Evolutionary conservation across 768 basidiomycete species (phyloP).

Genomic region (Macrocybe gigantea): DNA sequence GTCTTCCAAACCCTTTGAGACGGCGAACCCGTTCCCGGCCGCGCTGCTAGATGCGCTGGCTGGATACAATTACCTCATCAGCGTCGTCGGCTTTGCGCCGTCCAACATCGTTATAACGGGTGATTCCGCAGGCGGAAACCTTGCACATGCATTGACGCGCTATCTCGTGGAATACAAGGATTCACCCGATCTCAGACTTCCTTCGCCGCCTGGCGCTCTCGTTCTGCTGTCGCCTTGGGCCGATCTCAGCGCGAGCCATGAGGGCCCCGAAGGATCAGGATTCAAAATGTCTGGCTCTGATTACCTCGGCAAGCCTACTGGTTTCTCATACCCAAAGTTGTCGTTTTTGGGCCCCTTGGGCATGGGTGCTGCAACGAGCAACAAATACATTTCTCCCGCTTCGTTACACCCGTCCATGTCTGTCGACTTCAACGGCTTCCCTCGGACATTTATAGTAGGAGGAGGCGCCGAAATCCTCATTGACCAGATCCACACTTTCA

Average conservation of each 20-base stretch:
- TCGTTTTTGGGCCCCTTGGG: constrained; percentile 47
- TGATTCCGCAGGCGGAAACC: constrained; percentile 73
- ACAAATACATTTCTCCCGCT: constrained; percentile 56
- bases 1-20: constrained; percentile 28
- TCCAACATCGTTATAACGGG: constrained; percentile 60
- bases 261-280: constrained; percentile 28
- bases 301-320: constrained; percentile 17
- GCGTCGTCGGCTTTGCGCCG: constrained; percentile 45
- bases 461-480: constrained; percentile 54
- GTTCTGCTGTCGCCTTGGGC: constrained; percentile 48
- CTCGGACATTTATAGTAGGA: constrained; percentile 51
- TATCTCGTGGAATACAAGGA: constrained; percentile 47
- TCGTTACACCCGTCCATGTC: constrained; percentile 30
- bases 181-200: constrained; percentile 23
- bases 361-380: constrained; percentile 35
- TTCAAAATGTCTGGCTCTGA: constrained; percentile 23
- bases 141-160: constrained; percentile 52
- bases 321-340: constrained; percentile 22
- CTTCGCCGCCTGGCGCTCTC: constrained; percentile 36
- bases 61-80: constrained; percentile 63
- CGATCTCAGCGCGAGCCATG: constrained; percentile 37
- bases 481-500: constrained; percentile 44
- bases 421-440: constrained; percentile 49
- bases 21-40: constrained; percentile 58
- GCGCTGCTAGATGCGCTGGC: constrained; percentile 67